These are phyloP conservation scores for Xylaria polymorpha DNA, from an alignment of 2,329 filamentous ascomycete species.

Conservation along the genomic window DNA sequence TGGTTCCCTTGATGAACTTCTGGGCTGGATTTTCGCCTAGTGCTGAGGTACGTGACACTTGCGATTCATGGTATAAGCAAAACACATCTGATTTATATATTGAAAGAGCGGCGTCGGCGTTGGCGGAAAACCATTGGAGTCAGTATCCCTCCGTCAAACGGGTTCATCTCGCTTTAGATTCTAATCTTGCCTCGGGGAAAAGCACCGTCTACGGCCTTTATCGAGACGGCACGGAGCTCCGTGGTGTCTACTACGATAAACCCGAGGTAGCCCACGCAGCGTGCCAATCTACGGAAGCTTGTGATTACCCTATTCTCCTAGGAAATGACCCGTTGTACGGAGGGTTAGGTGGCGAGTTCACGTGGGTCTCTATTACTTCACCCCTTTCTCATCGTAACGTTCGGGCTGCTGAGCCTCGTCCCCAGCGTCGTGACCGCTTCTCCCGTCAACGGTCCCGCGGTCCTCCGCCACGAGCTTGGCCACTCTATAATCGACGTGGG, in stretches of 20 bases:
- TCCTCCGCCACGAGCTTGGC: slow-evolving; percentile 50
- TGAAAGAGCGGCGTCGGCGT: slow-evolving; percentile 48
- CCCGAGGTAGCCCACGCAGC: slow-evolving; percentile 48
- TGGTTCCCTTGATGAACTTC: slow-evolving; percentile 48
- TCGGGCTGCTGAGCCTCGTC: not conserved
- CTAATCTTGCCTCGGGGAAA: slow-evolving; percentile 5
- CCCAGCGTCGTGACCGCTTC: slow-evolving; percentile 47
- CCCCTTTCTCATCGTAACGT: not conserved
- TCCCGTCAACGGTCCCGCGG: slow-evolving; percentile 45
- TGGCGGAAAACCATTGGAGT: slow-evolving; percentile 46
- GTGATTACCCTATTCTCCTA: slow-evolving; percentile 50
- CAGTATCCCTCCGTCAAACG: slow-evolving; percentile 18
- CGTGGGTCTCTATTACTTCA: slow-evolving; percentile 38
- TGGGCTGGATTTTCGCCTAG: slow-evolving; percentile 50
- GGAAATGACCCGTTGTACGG: slow-evolving; percentile 49
- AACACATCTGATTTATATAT: slow-evolving; percentile 14
- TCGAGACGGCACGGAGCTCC: slow-evolving; percentile 49
- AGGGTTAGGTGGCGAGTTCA: slow-evolving; percentile 48
- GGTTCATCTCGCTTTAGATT: not conserved
- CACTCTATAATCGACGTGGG: slow-evolving; percentile 50
- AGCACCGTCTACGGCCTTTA: slow-evolving; percentile 51
- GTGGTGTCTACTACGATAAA: slow-evolving; percentile 50
- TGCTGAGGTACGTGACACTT: slow-evolving; percentile 40
- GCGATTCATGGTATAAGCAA: slow-evolving; percentile 17
- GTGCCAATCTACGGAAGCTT: slow-evolving; percentile 49